Conservation (phyloP, 2,329 filamentous ascomycete species). For the Biscogniauxia sp. region DNA sequence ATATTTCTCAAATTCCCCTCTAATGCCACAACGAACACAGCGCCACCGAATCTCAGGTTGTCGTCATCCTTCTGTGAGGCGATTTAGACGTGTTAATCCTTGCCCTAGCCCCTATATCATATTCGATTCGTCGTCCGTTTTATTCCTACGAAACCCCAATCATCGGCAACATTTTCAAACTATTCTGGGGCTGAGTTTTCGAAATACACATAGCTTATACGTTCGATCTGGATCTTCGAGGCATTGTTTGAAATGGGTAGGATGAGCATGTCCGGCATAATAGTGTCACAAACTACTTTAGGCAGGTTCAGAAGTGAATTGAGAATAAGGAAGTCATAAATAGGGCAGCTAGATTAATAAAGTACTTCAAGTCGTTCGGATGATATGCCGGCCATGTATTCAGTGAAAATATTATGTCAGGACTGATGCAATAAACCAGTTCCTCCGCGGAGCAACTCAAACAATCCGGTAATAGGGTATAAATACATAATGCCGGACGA, state of each 20-base stretch:
- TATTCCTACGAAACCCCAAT: slow-evolving; percentile 26
- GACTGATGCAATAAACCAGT: neutral
- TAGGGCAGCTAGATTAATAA: too few relatives aligned
- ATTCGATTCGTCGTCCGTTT: slow-evolving; percentile 26
- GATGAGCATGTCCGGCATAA: too few relatives aligned
- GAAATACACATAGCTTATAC: too few relatives aligned
- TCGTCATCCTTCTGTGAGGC: slow-evolving; percentile 29
- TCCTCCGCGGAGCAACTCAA: slow-evolving; percentile 23
- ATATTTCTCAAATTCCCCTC: slow-evolving; percentile 36
- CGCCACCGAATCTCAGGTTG: slow-evolving; percentile 23
- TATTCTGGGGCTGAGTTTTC: slow-evolving; percentile 21
- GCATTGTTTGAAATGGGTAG: too few relatives aligned
- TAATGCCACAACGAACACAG: slow-evolving; percentile 31
- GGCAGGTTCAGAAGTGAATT: too few relatives aligned
- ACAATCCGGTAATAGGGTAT: slow-evolving; percentile 3
- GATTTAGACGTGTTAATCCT: slow-evolving; percentile 49
- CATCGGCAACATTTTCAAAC: slow-evolving; percentile 24
- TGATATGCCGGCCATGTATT: too few relatives aligned
- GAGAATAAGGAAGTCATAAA: too few relatives aligned
- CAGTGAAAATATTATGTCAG: too few relatives aligned
- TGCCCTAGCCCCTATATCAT: slow-evolving; percentile 52
- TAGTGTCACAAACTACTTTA: too few relatives aligned
- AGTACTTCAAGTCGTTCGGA: too few relatives aligned
- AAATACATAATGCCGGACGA: neutral
- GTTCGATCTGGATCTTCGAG: too few relatives aligned